A percentile compares a stretch with the other conserved stretches of the same genome.
These are phyloP conservation scores for Coprinellus micaceus DNA, from an alignment of 768 basidiomycete species.

Conservation along the genomic window DNA sequence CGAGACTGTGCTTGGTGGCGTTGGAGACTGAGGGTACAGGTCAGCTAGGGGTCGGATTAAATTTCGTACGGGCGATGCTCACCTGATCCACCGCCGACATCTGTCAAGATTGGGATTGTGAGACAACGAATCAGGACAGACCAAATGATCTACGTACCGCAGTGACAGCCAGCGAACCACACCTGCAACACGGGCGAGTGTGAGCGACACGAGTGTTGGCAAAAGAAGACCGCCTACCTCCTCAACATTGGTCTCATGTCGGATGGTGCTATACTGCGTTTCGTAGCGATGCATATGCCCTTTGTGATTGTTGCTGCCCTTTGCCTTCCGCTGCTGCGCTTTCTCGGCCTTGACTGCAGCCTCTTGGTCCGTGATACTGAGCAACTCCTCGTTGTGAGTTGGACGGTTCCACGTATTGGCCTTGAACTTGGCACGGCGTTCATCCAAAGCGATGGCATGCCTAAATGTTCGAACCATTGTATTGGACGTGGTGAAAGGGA, in stretches of 20 bases:
- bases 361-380: constrained; percentile 24
- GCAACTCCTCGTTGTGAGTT: constrained; percentile 19
- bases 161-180: constrained; percentile 42
- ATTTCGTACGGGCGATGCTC: not conserved
- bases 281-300: constrained; percentile 21
- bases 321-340: not conserved
- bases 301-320: constrained; percentile 8
- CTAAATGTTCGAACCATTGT: constrained; percentile 50
- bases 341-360: constrained; percentile 6
- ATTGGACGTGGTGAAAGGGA: constrained; percentile 51
- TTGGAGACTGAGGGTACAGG: constrained; percentile 29
- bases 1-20: constrained; percentile 36
- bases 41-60: no score
- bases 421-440: constrained; percentile 56
- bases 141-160: constrained; percentile 27
- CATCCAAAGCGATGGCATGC: constrained; percentile 60
- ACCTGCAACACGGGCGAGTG: constrained; percentile 15
- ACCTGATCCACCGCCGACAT: constrained; percentile 54
- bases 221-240: no score
- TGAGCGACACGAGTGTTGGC: no score
- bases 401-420: constrained; percentile 42
- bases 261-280: constrained; percentile 22
- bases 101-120: constrained; percentile 13
- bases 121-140: not conserved
- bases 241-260: constrained; percentile 35